Conservation (phyloP, 2,329 filamentous ascomycete genomes). For the Aquanectria penicillioides region DNA sequence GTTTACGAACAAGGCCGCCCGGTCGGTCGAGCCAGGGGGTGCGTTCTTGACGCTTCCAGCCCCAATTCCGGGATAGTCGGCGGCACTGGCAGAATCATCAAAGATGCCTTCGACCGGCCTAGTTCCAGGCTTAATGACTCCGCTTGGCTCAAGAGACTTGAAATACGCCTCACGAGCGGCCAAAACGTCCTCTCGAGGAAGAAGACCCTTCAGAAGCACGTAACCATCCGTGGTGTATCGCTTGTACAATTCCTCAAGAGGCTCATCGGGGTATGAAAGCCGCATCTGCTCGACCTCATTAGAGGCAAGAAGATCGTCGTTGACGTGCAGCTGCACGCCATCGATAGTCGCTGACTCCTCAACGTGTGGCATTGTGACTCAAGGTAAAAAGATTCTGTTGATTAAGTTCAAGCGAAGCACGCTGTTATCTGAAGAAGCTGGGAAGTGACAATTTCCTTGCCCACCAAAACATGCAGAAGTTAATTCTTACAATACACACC, state of each 20-base stretch:
- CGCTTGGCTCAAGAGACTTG: conserved; percentile 61
- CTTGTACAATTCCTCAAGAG: conserved; percentile 57
- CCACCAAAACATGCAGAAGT: no score
- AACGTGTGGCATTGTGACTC: conserved; percentile 18
- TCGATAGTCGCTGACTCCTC: conserved; percentile 23
- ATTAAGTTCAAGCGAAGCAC: no score
- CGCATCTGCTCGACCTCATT: conserved; percentile 54
- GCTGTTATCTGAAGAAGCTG: no score
- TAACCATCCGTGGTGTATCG: conserved; percentile 57
- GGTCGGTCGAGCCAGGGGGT: conserved; percentile 51
- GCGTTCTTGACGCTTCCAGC: conserved; percentile 59
- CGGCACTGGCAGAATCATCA: conserved; percentile 21
- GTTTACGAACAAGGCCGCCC: conserved; percentile 40
- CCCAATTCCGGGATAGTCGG: conserved; percentile 52
- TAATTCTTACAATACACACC: neutral
- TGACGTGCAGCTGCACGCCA: conserved; percentile 39
- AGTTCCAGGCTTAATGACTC: conserved; percentile 64
- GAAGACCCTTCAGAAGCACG: conserved; percentile 63
- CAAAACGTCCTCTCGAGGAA: conserved; percentile 63
- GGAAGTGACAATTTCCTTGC: no score
- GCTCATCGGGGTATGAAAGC: conserved; percentile 53
- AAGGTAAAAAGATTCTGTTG: neutral
- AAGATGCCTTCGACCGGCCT: conserved; percentile 64
- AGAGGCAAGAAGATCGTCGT: conserved; percentile 52
- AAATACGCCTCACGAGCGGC: conserved; percentile 64